These are phyloP conservation scores for Tolypocladium amazonense DNA, from an alignment of 2,329 filamentous ascomycete species.

Conservation along the genomic window DNA sequence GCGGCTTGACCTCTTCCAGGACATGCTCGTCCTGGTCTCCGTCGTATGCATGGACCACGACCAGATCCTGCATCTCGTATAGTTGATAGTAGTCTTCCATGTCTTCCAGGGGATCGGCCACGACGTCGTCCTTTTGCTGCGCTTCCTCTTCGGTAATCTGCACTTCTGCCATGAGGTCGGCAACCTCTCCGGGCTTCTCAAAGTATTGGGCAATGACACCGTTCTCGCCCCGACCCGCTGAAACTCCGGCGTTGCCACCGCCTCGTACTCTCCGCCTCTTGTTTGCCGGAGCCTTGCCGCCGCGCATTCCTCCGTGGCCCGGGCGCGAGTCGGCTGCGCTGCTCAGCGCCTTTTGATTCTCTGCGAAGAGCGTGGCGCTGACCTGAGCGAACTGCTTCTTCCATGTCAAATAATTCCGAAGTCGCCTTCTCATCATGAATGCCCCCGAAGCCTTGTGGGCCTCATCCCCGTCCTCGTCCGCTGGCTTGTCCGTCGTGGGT, in stretches of 20 bases:
- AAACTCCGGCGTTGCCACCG: constrained; percentile 51
- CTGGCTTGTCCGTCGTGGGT: constrained; percentile 32
- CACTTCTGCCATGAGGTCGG: constrained; percentile 71
- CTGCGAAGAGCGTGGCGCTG: constrained; percentile 65
- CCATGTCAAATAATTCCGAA: constrained; percentile 83
- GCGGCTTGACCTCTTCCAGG: constrained; percentile 86
- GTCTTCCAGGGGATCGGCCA: constrained; percentile 68
- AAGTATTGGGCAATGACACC: constrained; percentile 69
- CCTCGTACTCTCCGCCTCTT: constrained; percentile 80
- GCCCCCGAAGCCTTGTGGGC: constrained; percentile 59
- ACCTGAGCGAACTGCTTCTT: constrained; percentile 82
- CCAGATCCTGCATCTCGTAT: constrained; percentile 80
- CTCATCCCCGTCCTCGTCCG: constrained; percentile 32
- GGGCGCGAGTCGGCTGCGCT: constrained; percentile 49
- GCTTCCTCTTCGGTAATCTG: constrained; percentile 70
- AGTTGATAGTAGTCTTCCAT: constrained; percentile 90
- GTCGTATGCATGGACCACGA: constrained; percentile 87
- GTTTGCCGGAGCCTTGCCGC: constrained; percentile 59
- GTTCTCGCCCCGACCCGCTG: constrained; percentile 54
- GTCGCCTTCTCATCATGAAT: constrained; percentile 81
- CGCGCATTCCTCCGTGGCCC: constrained; percentile 35
- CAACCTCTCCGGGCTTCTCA: constrained; percentile 74
- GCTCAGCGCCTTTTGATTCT: constrained; percentile 68
- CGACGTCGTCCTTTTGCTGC: constrained; percentile 64
- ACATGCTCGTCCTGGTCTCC: constrained; percentile 93